These are phyloP conservation scores for Leccinum boreale DNA, from an alignment of 768 basidiomycete species.

Conservation along the genomic window DNA sequence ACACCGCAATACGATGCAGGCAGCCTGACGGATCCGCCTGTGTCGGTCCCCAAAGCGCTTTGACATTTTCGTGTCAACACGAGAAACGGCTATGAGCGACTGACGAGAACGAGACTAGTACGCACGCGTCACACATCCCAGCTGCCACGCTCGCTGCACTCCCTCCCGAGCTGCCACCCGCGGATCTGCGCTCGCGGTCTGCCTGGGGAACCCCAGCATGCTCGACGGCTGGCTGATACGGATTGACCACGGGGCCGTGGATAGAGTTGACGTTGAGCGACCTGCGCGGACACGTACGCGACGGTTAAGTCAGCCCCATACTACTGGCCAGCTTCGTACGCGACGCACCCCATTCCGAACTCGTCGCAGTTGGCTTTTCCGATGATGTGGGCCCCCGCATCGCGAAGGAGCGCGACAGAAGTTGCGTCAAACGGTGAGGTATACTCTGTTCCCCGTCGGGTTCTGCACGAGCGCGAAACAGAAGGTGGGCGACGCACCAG, in stretches of 20 bases:
- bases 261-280: slow-evolving; percentile 74
- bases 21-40: slow-evolving; percentile 89
- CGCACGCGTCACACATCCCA: slow-evolving; percentile 81
- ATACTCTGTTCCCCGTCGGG: slow-evolving; percentile 48
- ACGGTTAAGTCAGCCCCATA: neutral
- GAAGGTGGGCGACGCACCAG: slow-evolving; percentile 39
- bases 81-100: neutral
- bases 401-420: slow-evolving; percentile 60
- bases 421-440: slow-evolving; percentile 84
- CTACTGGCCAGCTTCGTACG: neutral
- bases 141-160: slow-evolving; percentile 91
- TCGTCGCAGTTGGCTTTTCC: slow-evolving; percentile 97
- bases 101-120: slow-evolving; percentile 8
- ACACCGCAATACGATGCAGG: slow-evolving; percentile 95
- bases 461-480: neutral
- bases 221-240: slow-evolving; percentile 38
- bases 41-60: slow-evolving; percentile 92
- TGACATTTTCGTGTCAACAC: slow-evolving; percentile 3
- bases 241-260: slow-evolving; percentile 81
- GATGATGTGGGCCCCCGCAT: slow-evolving; percentile 62
- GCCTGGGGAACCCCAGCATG: slow-evolving; percentile 19
- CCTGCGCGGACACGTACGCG: slow-evolving; percentile 31
- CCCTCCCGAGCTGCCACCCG: slow-evolving; percentile 94
- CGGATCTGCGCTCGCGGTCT: slow-evolving; percentile 49
- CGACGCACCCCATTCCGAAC: slow-evolving; percentile 94